These are phyloP conservation scores for Apophysomyces trapeziformis DNA, from an alignment of 371 early-diverging fungal genomes.

Conservation along the genomic window DNA sequence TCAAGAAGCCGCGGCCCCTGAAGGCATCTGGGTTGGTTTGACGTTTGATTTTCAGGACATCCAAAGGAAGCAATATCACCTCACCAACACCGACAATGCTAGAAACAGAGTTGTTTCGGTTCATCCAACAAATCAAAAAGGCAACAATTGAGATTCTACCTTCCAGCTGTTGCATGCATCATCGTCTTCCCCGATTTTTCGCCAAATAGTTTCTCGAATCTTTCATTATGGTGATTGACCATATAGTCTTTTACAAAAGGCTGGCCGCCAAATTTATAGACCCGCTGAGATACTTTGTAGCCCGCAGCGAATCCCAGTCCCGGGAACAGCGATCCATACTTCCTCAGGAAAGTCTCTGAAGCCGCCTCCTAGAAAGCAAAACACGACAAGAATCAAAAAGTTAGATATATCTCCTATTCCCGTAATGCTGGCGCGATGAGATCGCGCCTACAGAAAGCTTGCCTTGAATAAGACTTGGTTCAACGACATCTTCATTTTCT, in stretches of 20 bases:
- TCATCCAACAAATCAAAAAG: neutral
- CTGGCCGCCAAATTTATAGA: conserved; percentile 98
- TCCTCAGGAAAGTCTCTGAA: conserved; percentile 65
- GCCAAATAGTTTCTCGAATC: conserved; percentile 85
- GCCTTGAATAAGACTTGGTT: conserved; percentile 85
- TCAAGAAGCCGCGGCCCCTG: conserved; percentile 84
- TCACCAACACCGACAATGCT: conserved; percentile 97
- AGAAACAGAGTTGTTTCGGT: conserved; percentile 1
- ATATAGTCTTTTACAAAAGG: conserved; percentile 94
- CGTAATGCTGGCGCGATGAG: neutral
- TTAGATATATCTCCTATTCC: neutral
- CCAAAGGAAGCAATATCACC: conserved; percentile 93
- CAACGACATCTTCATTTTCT: conserved; percentile 64
- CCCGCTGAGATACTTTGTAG: conserved; percentile 93
- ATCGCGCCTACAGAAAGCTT: conserved; percentile 5
- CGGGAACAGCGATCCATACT: conserved; percentile 94
- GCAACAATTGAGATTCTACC: conserved; percentile 27
- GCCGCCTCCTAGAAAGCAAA: conserved; percentile 73
- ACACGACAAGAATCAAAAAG: too few species aligned
- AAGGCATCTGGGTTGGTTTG: conserved; percentile 94
- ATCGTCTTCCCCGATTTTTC: conserved; percentile 94
- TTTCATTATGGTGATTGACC: conserved; percentile 74
- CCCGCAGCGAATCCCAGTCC: conserved; percentile 97
- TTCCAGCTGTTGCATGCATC: conserved; percentile 98
- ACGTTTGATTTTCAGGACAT: conserved; percentile 96